Conservation (phyloP, 371 early-diverging fungal genomes). For the Mucor piriformis region DNA sequence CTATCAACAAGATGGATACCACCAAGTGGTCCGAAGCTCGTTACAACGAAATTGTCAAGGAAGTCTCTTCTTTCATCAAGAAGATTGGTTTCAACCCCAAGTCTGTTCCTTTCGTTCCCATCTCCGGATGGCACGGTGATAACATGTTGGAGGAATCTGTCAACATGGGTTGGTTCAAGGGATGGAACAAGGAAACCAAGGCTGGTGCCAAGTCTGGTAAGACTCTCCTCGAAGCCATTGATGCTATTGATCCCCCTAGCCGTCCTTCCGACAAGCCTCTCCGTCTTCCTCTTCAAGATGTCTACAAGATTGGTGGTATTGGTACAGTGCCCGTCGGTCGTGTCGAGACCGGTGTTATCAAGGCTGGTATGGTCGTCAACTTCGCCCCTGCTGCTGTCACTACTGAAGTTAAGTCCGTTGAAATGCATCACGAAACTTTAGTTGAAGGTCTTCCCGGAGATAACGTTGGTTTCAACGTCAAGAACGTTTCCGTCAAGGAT, state of each 20-base stretch:
- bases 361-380: slow-evolving; percentile 88
- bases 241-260: slow-evolving; percentile 89
- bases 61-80: slow-evolving; percentile 92
- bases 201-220: slow-evolving; percentile 73
- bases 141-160: slow-evolving; percentile 92
- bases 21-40: slow-evolving; percentile 92
- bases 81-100: slow-evolving; percentile 93
- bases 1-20: slow-evolving; percentile 99
- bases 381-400: slow-evolving; percentile 87
- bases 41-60: slow-evolving; percentile 92
- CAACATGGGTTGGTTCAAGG: slow-evolving; percentile 98
- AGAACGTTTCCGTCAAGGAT: slow-evolving; percentile 94
- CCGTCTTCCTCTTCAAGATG: slow-evolving; percentile 96
- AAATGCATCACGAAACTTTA: slow-evolving; percentile 97
- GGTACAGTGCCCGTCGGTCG: slow-evolving; percentile 96
- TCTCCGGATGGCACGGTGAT: slow-evolving; percentile 97
- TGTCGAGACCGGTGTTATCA: slow-evolving; percentile 96
- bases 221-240: slow-evolving; percentile 94
- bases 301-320: slow-evolving; percentile 98
- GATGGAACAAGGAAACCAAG: slow-evolving; percentile 92
- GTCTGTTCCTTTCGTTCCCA: slow-evolving; percentile 93
- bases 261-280: slow-evolving; percentile 95
- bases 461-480: slow-evolving; percentile 97
- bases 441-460: slow-evolving; percentile 94
- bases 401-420: slow-evolving; percentile 97